A percentile compares a stretch with the other conserved stretches of the same genome.
phyloP scores from a whole-genome alignment of 352 stramenopile species.

The Phytophthora ramorum region DNA sequence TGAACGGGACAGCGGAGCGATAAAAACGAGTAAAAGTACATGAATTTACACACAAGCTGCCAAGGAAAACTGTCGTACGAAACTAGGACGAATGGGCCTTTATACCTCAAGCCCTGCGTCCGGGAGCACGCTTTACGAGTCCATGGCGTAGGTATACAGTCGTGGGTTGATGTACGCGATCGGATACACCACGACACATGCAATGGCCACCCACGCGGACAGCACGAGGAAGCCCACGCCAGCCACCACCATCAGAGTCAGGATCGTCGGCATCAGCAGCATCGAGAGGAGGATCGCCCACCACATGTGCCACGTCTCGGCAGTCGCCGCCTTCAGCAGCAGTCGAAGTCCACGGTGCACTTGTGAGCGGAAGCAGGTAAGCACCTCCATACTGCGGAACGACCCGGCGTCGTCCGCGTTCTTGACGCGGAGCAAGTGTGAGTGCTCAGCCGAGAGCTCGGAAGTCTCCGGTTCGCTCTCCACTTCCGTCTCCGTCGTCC shows the following conservation, averaged over 20 bases:
- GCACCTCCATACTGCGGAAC: conserved; percentile 33
- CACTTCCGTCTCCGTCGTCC: conserved; percentile 6
- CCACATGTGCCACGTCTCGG: conserved; percentile 32
- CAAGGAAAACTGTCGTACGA: not conserved
- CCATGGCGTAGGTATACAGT: conserved; percentile 32
- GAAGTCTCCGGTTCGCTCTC: conserved; percentile 9
- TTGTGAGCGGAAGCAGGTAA: conserved; percentile 36
- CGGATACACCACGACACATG: conserved; percentile 20
- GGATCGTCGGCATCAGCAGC: conserved; percentile 21
- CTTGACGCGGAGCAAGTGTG: conserved; percentile 6
- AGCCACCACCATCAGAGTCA: conserved; percentile 26
- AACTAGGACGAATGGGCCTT: conserved; percentile 16
- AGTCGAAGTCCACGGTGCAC: conserved; percentile 27
- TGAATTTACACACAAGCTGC: not conserved
- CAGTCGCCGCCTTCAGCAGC: conserved; percentile 19
- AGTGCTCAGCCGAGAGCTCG: conserved; percentile 1
- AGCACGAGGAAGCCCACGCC: conserved; percentile 31
- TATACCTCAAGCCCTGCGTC: conserved; percentile 24
- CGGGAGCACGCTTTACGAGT: conserved; percentile 12
- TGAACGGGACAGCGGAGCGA: no score
- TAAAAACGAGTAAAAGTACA: conserved; percentile 6
- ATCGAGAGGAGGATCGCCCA: conserved; percentile 32
- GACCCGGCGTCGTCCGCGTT: conserved; percentile 3
- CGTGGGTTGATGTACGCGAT: conserved; percentile 32
- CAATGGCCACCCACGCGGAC: conserved; percentile 18